Base-by-base conservation (phyloP, 2,329 filamentous ascomycete genomes). In the Colletotrichum sidae region DNA sequence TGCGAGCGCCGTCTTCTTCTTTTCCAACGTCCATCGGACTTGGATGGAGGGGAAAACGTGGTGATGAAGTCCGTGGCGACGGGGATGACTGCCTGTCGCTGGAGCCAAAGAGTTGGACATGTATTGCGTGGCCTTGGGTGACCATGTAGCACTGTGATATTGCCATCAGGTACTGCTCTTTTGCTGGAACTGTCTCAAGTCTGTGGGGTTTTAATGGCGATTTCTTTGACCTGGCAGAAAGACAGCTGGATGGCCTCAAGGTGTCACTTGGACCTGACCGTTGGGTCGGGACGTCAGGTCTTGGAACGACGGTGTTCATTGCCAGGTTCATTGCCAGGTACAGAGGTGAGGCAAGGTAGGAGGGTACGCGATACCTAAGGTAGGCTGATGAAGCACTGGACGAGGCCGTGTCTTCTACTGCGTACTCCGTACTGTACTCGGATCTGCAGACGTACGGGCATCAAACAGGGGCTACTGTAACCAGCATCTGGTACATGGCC, bases 181-280 rank as follows among this genome's bases (percentile, higher is more conserved):
- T 42, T 52, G 44, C 35, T 65, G 51, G 45, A 56, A 55, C 61
- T 51, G 61, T 65, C 61, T 61, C 61, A 52, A 35, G 51, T 65
- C 56, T 57, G 51, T 52, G 61, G 56, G 55, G 56, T 55, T 11
- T 51, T 58, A 4, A 11, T 56, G 15, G 34, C 25, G 25, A 25
- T 5, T 25, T 25, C 25, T 25, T 25, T 25, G 25, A 25, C 25
- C 25, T 25, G 25, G 25, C 25, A 25, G 25, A 25, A 4, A 25
- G 25, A 25, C 1, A 5, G 25, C 25, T 25, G 4, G 25, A 25
- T 5, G 25, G 25, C 25, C 3, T 25, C 25, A 25, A 25, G 25
- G 54, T 46, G 47, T 53, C 49, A 25, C 61, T 34, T 50, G 49
- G 10, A 25, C 25, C 25, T 25, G 47, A 42, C 37, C 37, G 37